A percentile compares a stretch with the other conserved stretches of the same genome.
These are phyloP conservation scores for Pseudogymnoascus sp. DNA, from an alignment of 2,329 filamentous ascomycete genomes.

Conservation along the genomic window DNA sequence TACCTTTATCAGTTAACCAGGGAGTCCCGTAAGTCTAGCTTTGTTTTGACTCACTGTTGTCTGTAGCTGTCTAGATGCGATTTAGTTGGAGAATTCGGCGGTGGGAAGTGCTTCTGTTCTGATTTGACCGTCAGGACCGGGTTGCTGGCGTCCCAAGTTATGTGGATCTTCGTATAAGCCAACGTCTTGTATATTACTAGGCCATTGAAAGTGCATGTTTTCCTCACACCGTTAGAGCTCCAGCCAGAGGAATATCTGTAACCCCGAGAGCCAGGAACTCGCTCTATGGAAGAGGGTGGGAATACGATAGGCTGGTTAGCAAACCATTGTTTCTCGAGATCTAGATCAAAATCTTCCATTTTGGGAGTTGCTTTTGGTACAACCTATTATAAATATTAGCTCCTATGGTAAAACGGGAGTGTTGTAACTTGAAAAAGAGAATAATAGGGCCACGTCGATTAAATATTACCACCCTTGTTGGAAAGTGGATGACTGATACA, in stretches of 20 bases:
- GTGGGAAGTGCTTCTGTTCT: constrained; percentile 27
- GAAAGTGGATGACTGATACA: neutral
- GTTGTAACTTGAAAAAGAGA: neutral
- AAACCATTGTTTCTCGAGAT: constrained; percentile 27
- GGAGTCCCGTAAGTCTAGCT: neutral
- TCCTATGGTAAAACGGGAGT: neutral
- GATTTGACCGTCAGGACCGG: constrained; percentile 25
- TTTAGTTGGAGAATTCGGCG: constrained; percentile 20
- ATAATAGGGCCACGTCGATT: neutral
- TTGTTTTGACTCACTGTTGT: constrained; percentile 13
- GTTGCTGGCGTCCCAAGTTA: constrained; percentile 29
- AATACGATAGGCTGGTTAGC: constrained; percentile 21
- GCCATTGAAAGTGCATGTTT: constrained; percentile 25
- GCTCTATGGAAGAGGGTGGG: constrained; percentile 18
- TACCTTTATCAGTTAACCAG: constrained; percentile 20
- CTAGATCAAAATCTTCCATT: constrained; percentile 23
- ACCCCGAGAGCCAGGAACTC: constrained; percentile 13
- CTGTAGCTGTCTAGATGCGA: constrained; percentile 19
- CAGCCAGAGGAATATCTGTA: constrained; percentile 18
- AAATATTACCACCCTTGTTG: neutral
- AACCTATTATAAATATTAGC: neutral
- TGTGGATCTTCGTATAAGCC: constrained; percentile 27
- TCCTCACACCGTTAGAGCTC: constrained; percentile 19
- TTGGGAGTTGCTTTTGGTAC: neutral
- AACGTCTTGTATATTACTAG: constrained; percentile 27